Conservation (phyloP, 768 basidiomycete genomes). For the Suillus variegatus region DNA sequence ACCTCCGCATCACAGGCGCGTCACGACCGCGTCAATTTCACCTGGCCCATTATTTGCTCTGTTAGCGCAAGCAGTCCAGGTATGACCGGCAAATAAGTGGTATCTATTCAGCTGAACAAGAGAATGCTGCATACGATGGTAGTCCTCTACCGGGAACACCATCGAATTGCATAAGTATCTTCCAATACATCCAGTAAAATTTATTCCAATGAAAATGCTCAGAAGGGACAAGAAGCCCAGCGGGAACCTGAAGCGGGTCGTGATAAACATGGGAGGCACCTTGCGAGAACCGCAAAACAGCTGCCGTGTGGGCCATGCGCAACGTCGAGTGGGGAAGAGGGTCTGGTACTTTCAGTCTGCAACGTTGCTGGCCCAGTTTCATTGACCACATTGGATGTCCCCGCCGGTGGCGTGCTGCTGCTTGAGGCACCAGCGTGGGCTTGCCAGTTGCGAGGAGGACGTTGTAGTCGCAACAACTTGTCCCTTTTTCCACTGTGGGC, state of each 20-base stretch:
- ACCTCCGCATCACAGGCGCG: too few species aligned
- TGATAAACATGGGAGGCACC: neutral
- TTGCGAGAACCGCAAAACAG: neutral
- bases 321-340: neutral
- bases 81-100: too few species aligned
- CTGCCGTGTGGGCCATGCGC: neutral
- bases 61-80: too few species aligned
- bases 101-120: too few species aligned
- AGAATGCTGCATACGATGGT: too few species aligned
- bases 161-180: too few species aligned
- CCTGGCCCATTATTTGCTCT: too few species aligned
- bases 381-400: neutral
- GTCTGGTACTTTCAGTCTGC: neutral
- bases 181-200: too few species aligned
- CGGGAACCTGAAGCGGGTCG: neutral
- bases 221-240: neutral
- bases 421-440: neutral
- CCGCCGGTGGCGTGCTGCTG: neutral
- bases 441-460: neutral
- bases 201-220: too few species aligned
- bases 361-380: too few species aligned
- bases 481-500: neutral
- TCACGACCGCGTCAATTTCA: too few species aligned
- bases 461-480: neutral
- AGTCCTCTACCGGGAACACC: too few species aligned